Evolutionary conservation across 2,329 filamentous ascomycete species (phyloP), one percentile per base, ranked within the genome.

Genomic region (Ascochyta koolunga): DNA sequence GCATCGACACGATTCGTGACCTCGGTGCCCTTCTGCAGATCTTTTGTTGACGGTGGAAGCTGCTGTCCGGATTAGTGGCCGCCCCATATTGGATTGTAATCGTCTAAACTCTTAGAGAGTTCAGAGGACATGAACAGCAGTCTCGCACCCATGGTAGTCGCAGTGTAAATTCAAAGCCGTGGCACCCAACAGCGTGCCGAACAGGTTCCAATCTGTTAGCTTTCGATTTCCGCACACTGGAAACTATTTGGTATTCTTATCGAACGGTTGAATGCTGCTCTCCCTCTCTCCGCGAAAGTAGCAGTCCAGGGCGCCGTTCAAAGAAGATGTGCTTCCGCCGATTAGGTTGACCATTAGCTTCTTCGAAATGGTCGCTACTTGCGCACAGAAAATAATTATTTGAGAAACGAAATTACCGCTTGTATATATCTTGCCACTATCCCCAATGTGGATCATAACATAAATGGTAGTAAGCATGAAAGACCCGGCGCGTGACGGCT

Each of bases 1-100:
- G 56, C 54, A 3, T 61, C 51, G 8, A 61, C 31, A 18, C 44
- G 59, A 44, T 61, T 61, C 2, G 44, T 27, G 18, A 59, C 24
- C 19, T 56, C 43, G 8, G 37, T 43, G 2, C 56, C 61, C 15
- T 48, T 54, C 5, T 44, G 22, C 0, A 58, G 42, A 22, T 50
- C 33, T 8, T 37, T 46, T 42, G 51, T 59, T 0, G 61, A 61
- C 1, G 59, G 54, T 25, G 61, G 59, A 1, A 60, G 47, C 15
- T 53, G 32, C 5, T 27, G 19, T 7, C 25, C 9, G 25, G 10
- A 27, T 27, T 8, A 27, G 10, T 2, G 10, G 25, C 10, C 25
- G 11, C 25, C 4, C 25, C 25, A 27, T 1, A 11, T 11, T 27
- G 25, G n/a, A n/a, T n/a, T n/a, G n/a, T n/a, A n/a, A n/a, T n/a